Conservation (phyloP, 345 rosid species). For the Salix udensis region DNA sequence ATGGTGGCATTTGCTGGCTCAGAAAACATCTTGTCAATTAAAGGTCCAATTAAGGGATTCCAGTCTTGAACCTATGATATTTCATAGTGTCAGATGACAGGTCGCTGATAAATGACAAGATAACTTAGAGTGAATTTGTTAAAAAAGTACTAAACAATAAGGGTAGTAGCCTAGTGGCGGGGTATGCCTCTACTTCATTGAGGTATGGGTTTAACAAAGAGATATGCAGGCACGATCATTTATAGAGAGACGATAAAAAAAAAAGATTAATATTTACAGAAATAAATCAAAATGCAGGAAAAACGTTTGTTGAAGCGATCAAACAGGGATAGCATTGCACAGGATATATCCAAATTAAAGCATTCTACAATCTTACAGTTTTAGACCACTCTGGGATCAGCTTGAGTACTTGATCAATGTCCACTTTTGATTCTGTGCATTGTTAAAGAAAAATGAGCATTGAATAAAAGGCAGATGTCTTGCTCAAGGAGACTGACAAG, state of each 20-base stretch:
- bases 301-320: not conserved
- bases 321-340: not conserved
- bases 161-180: too few relatives aligned
- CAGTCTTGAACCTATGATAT: conserved; percentile 68
- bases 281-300: not conserved
- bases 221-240: too few relatives aligned
- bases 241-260: not conserved
- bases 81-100: conserved; percentile 3
- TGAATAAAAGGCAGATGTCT: conserved; percentile 10
- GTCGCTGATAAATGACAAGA: too few relatives aligned
- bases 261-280: not conserved
- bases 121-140: too few relatives aligned
- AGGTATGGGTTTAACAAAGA: too few relatives aligned
- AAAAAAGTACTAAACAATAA: too few relatives aligned
- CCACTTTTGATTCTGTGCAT: conserved; percentile 53
- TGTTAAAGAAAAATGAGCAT: conserved; percentile 17
- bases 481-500: conserved; percentile 8
- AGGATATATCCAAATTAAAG: not conserved
- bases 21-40: conserved; percentile 77
- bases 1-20: conserved; percentile 85
- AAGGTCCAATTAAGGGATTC: conserved; percentile 51
- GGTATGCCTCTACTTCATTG: too few relatives aligned
- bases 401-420: conserved; percentile 53
- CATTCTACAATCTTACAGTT: conserved; percentile 52
- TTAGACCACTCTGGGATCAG: conserved; percentile 76